Percentiles rank a stretch among this genome's conserved stretches.
These are phyloP conservation scores for Ophiostoma angusticollis DNA, from an alignment of 2,329 filamentous ascomycete genomes.

Conservation along the genomic window DNA sequence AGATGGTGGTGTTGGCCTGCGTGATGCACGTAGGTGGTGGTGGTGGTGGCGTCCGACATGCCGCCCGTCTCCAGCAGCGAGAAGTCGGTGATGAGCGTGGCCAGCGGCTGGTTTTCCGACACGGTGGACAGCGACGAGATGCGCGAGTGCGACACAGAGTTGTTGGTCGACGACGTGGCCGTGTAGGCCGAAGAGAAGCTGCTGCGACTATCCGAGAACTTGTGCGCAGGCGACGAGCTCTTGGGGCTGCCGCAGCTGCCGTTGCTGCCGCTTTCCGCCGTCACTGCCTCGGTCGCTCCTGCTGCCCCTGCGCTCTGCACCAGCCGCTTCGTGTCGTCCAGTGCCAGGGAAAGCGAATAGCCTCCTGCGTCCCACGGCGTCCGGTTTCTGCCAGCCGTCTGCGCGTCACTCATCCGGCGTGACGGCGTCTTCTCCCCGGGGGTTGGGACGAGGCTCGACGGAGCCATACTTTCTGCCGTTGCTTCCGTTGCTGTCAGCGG, in stretches of 20 bases:
- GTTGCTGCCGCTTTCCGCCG: neutral
- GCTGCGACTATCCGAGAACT: constrained; percentile 38
- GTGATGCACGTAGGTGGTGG: neutral
- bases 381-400: constrained; percentile 23
- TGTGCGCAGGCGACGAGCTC: constrained; percentile 27
- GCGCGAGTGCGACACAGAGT: constrained; percentile 36
- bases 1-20: neutral
- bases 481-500: constrained; percentile 15
- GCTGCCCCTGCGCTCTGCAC: constrained; percentile 16
- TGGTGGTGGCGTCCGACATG: neutral
- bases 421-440: constrained; percentile 20
- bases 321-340: constrained; percentile 27
- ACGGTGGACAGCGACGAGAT: constrained; percentile 42
- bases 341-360: constrained; percentile 31
- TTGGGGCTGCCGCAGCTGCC: constrained; percentile 18
- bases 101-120: constrained; percentile 26
- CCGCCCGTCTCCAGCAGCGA: constrained; percentile 23
- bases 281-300: neutral
- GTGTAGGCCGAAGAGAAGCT: constrained; percentile 39
- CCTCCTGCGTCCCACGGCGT: constrained; percentile 40
- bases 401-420: constrained; percentile 19
- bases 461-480: constrained; percentile 14
- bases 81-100: constrained; percentile 24
- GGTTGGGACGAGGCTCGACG: constrained; percentile 20
- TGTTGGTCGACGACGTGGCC: constrained; percentile 26